These are phyloP conservation scores for Pestalotiopsis sp. DNA, from an alignment of 2,329 filamentous ascomycete species.

Conservation along the genomic window DNA sequence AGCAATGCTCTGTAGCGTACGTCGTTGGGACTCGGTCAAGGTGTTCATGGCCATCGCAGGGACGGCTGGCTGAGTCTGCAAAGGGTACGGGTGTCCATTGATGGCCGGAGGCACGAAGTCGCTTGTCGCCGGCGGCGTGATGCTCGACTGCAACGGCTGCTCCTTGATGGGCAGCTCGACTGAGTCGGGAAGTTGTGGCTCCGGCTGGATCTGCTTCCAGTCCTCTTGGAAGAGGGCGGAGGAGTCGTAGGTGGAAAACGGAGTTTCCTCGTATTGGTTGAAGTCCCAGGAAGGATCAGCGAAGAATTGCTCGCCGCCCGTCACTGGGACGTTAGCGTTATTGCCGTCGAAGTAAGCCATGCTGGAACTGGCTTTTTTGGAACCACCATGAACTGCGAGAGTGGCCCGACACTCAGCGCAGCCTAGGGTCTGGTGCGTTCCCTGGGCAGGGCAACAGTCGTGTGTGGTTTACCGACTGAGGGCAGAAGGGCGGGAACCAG, in stretches of 20 bases:
- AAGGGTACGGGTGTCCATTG: conserved; percentile 25
- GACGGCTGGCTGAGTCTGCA: conserved; percentile 29
- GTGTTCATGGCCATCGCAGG: conserved; percentile 37
- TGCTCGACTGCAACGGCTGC: conserved; percentile 23
- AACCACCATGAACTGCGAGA: conserved; percentile 15
- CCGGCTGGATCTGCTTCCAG: conserved; percentile 28
- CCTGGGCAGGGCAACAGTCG: background rate
- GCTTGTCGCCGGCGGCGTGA: conserved; percentile 32
- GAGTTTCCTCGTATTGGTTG: conserved; percentile 50
- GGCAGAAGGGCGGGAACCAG: conserved; percentile 16
- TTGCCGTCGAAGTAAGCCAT: conserved; percentile 31
- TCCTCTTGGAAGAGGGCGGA: conserved; percentile 36
- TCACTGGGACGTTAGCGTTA: conserved; percentile 23
- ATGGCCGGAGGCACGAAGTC: conserved; percentile 19
- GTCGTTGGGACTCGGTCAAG: conserved; percentile 61
- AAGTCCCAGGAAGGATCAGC: conserved; percentile 50
- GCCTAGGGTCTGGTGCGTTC: conserved; percentile 10
- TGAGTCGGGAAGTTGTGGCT: conserved; percentile 14
- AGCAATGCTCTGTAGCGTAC: conserved; percentile 64
- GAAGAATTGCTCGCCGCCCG: conserved; percentile 34
- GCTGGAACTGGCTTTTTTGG: conserved; percentile 17
- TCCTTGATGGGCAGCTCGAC: conserved; percentile 30
- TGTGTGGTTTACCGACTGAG: conserved; percentile 6
- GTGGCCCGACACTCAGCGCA: conserved; percentile 5
- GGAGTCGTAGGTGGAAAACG: conserved; percentile 47